phyloP scores from a whole-genome alignment of 805 yeast species.

The Candida methanosorbosa region DNA sequence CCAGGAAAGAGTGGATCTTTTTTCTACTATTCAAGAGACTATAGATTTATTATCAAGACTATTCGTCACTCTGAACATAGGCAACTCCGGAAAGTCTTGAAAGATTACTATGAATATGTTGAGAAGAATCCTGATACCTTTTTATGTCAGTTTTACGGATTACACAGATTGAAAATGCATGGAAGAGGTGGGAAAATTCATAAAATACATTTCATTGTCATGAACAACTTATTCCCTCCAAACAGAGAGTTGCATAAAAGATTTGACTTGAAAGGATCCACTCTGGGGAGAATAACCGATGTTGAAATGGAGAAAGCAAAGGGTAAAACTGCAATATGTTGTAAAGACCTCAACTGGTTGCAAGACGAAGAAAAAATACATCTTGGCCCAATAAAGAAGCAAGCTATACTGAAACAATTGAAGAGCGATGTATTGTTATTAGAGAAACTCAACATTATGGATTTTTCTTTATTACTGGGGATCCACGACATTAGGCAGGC shows the following conservation, averaged over 20 bases:
- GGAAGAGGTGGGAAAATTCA: constrained; percentile 39
- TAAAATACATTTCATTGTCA: constrained; percentile 86
- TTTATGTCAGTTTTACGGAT: constrained; percentile 91
- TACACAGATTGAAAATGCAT: constrained; percentile 90
- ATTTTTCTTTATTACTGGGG: constrained; percentile 84
- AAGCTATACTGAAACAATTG: constrained; percentile 58
- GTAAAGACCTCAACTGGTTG: constrained; percentile 87
- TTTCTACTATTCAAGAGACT: constrained; percentile 91
- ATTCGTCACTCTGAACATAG: constrained; percentile 90
- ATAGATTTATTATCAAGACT: constrained; percentile 89
- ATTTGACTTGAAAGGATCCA: constrained; percentile 90
- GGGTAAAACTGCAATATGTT: constrained; percentile 32
- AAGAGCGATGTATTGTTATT: constrained; percentile 67
- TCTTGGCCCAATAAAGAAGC: constrained; percentile 65
- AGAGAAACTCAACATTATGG: constrained; percentile 82
- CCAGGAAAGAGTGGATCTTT: constrained; percentile 98
- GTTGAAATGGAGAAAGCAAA: constrained; percentile 21
- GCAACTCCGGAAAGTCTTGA: constrained; percentile 64
- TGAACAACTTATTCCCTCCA: constrained; percentile 96
- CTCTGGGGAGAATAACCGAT: constrained; percentile 65
- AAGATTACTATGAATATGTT: constrained; percentile 75
- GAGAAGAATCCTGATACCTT: constrained; percentile 79
- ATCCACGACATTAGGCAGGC: constrained; percentile 68
- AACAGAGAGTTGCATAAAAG: constrained; percentile 77
- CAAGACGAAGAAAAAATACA: constrained; percentile 53